Evolutionary conservation across 176 grass and related monocot species (phyloP).

Genomic region (Phragmites australis): DNA sequence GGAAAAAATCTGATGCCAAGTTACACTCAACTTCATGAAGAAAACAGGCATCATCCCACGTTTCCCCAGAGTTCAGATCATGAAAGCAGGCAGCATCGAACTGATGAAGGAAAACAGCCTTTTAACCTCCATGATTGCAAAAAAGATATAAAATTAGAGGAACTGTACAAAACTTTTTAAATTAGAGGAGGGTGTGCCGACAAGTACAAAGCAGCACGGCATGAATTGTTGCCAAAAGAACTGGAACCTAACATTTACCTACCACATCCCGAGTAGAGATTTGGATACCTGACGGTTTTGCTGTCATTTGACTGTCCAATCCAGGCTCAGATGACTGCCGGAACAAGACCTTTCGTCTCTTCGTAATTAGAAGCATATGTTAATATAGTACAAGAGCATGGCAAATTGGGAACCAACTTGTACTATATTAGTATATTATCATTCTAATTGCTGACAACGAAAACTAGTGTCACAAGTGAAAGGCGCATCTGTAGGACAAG

Average conservation of each 20-base stretch:
- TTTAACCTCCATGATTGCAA: background rate
- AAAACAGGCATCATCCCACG: background rate
- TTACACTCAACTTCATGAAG: background rate
- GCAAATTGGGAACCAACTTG: constrained; percentile 12
- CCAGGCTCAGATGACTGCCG: background rate
- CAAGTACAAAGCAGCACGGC: background rate
- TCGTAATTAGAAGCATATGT: background rate
- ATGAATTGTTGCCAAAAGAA: constrained; percentile 25
- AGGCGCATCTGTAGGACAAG: background rate
- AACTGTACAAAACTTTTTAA: constrained; percentile 14
- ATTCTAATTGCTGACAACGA: constrained; percentile 20
- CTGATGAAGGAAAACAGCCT: constrained; percentile 21
- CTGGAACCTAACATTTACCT: constrained; percentile 32
- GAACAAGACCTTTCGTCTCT: background rate
- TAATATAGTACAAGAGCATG: background rate
- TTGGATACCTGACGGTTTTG: constrained; percentile 13
- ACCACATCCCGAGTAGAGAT: constrained; percentile 13
- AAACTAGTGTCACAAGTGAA: background rate
- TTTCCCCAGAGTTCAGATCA: background rate
- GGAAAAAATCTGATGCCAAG: background rate
- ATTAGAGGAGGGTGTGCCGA: constrained; percentile 36
- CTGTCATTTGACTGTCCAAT: constrained; percentile 4
- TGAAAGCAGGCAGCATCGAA: background rate
- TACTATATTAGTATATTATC: constrained; percentile 16
- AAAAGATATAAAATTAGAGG: constrained; percentile 15